These are phyloP conservation scores for Cladosporium oxysporum DNA, from an alignment of 2,329 filamentous ascomycete genomes.

Conservation along the genomic window DNA sequence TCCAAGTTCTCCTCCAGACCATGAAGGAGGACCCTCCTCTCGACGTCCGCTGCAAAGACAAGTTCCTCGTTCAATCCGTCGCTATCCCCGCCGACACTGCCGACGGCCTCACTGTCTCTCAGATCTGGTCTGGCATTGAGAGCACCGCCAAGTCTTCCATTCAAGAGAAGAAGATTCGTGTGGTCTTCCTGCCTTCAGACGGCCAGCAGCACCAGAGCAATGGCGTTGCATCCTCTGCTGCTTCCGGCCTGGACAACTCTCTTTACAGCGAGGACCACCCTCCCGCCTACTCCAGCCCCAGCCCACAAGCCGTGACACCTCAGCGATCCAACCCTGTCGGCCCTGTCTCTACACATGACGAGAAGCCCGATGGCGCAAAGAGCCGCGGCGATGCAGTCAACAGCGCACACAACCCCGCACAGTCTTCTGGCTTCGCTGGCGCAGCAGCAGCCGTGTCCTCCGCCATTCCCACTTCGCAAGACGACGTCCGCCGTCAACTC, in stretches of 20 bases:
- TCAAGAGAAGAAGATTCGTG: slow-evolving; percentile 93
- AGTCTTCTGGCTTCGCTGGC: slow-evolving; percentile 45
- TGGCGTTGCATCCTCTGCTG: slow-evolving; percentile 28
- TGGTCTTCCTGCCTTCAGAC: slow-evolving; percentile 74
- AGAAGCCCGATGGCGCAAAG: slow-evolving; percentile 44
- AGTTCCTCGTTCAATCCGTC: slow-evolving; percentile 95
- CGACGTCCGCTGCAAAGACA: slow-evolving; percentile 92
- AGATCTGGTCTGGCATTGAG: slow-evolving; percentile 77
- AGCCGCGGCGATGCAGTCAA: slow-evolving; percentile 42
- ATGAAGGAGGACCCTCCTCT: slow-evolving; percentile 92
- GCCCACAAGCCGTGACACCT: slow-evolving; percentile 49
- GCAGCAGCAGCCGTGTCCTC: slow-evolving; percentile 48
- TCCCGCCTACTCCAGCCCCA: slow-evolving; percentile 59
- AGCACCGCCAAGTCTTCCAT: slow-evolving; percentile 74
- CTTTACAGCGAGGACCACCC: slow-evolving; percentile 44
- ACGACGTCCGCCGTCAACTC: slow-evolving; percentile 73
- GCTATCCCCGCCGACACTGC: slow-evolving; percentile 74
- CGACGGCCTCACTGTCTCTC: slow-evolving; percentile 75
- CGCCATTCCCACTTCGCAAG: slow-evolving; percentile 50
- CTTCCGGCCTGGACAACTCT: slow-evolving; percentile 12
- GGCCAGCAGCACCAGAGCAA: slow-evolving; percentile 39
- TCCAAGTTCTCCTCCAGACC: slow-evolving; percentile 94
- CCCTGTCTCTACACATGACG: slow-evolving; percentile 42
- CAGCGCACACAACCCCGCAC: slow-evolving; percentile 43
- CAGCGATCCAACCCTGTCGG: slow-evolving; percentile 41